A percentile compares a stretch with the other conserved stretches of the same genome.
Conservation (phyloP, 2,329 filamentous ascomycete genomes). For the Colletotrichum destructivum region DNA sequence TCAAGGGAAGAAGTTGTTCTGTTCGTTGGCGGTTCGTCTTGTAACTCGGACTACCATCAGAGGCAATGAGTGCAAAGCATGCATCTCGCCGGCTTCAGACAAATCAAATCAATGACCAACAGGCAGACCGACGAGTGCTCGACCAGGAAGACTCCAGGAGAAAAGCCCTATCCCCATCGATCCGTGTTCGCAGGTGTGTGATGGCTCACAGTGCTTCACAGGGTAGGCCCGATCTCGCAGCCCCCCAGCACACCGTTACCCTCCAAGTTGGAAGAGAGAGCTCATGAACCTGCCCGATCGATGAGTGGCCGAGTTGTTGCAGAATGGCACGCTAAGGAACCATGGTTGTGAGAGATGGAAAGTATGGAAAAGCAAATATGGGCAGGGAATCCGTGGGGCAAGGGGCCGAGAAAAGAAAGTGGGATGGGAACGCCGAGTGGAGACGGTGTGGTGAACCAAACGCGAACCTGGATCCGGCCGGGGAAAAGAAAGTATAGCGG, state of each 20-base stretch:
- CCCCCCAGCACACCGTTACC: conserved; percentile 7
- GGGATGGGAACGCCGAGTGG: conserved; percentile 18
- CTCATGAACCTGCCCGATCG: conserved; percentile 16
- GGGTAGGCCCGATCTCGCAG: background rate
- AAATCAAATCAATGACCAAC: background rate
- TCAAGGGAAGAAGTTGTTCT: background rate
- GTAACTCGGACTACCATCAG: background rate
- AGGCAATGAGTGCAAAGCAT: background rate
- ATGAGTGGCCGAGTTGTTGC: conserved; percentile 35
- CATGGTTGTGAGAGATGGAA: conserved; percentile 1
- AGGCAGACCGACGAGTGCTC: conserved; percentile 9
- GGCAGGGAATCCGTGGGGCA: conserved; percentile 21
- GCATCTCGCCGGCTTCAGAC: background rate
- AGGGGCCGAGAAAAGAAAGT: conserved; percentile 31
- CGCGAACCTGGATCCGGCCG: conserved; percentile 6
- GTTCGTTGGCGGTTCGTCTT: conserved; percentile 25
- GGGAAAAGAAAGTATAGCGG: conserved; percentile 32
- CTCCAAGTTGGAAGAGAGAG: conserved; percentile 7
- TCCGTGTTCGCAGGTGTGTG: background rate
- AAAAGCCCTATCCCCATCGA: background rate
- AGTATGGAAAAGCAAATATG: conserved; percentile 23
- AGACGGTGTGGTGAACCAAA: conserved; percentile 20
- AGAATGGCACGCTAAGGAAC: conserved; percentile 38
- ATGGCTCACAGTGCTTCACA: too few relatives aligned
- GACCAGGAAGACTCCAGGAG: background rate